Percentiles rank a stretch among this genome's conserved stretches.
Evolutionary conservation across 2,329 filamentous ascomycete genomes (phyloP).

Genomic region (Cladosporium sp.): DNA sequence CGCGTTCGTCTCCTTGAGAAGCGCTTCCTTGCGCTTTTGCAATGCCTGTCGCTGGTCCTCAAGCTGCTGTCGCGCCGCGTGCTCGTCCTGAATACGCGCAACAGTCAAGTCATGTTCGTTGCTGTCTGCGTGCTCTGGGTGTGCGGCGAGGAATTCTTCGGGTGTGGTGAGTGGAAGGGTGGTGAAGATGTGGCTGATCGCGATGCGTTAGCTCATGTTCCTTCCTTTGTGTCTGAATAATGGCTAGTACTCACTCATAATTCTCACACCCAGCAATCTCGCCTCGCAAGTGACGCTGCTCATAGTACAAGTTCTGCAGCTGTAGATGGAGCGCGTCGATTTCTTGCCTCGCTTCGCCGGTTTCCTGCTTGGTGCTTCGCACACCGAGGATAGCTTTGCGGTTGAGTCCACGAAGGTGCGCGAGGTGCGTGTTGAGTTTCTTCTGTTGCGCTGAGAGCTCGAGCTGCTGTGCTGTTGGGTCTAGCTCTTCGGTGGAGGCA

Average conservation of each 20-base stretch:
- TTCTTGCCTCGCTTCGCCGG: slow-evolving; percentile 81
- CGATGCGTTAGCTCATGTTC: slow-evolving; percentile 7
- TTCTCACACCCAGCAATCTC: slow-evolving; percentile 89
- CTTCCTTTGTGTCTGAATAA: not conserved
- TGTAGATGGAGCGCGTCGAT: slow-evolving; percentile 89
- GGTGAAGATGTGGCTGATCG: slow-evolving; percentile 73
- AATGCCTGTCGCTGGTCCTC: slow-evolving; percentile 72
- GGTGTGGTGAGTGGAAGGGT: slow-evolving; percentile 78
- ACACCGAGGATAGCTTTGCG: slow-evolving; percentile 75
- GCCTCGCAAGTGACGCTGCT: slow-evolving; percentile 82
- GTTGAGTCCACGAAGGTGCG: slow-evolving; percentile 77
- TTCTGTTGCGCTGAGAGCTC: slow-evolving; percentile 74
- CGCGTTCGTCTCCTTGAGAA: slow-evolving; percentile 79
- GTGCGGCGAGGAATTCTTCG: slow-evolving; percentile 72
- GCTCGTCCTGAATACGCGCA: slow-evolving; percentile 86
- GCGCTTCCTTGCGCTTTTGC: slow-evolving; percentile 60
- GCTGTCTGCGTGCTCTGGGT: slow-evolving; percentile 68
- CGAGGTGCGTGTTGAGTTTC: slow-evolving; percentile 70
- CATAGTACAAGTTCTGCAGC: slow-evolving; percentile 93
- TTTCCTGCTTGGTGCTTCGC: slow-evolving; percentile 79
- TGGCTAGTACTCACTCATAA: slow-evolving; percentile 67
- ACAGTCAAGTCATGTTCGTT: slow-evolving; percentile 82
- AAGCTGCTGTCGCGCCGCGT: slow-evolving; percentile 74
- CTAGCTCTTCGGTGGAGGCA: slow-evolving; percentile 37
- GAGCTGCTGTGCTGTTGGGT: slow-evolving; percentile 47